Base-by-base conservation (phyloP, 129 eudicot species). In the Artemisia annua region DNA sequence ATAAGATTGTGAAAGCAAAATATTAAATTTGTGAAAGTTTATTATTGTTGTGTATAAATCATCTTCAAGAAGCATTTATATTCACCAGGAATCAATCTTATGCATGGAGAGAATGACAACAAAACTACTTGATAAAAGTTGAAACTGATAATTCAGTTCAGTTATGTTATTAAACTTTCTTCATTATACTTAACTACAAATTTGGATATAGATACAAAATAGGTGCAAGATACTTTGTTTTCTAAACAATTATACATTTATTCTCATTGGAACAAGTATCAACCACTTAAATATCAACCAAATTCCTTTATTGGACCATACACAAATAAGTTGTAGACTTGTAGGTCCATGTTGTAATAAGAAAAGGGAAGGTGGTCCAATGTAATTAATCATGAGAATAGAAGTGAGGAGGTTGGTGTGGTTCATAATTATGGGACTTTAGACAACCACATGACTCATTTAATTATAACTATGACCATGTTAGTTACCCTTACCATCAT, bases 391-490 rank as follows among this genome's bases (percentile, higher is more conserved):
- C 32, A 70, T 63, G 65, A 24, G 18, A 78, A 78, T 46, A 28
- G 18, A 54, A 63, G 78, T 64, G 67, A 71, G 68, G 68, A 63
- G 73, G 73, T 72, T 72, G 82, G 77, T 78, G 82, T 71, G 73
- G 32, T 63, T 78, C 78, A 78, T 78, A 64, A 78, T 78, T 64
- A 78, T 73, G 73, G 18, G 78, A 64, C 82, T 78, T 64, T 71
- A 72, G 77, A 64, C 78, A 48, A 72, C 68, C 72, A 71, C 78
- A 64, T 72, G 72, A 78, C 82, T 56, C 78, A 70, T 78, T 78
- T 78, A 78, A 78, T 78, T 71, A 78, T 78, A 56, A 72, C 76
- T 48, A 71, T 54, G 48, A 70, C 82, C 77, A 78, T 78, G 53
- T 78, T 65, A 64, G 48, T 72, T 72, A 78, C 78, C 72, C 63